Evolutionary conservation across 441 rosid genomes (phyloP).

Genomic region (Populus hybrid): DNA sequence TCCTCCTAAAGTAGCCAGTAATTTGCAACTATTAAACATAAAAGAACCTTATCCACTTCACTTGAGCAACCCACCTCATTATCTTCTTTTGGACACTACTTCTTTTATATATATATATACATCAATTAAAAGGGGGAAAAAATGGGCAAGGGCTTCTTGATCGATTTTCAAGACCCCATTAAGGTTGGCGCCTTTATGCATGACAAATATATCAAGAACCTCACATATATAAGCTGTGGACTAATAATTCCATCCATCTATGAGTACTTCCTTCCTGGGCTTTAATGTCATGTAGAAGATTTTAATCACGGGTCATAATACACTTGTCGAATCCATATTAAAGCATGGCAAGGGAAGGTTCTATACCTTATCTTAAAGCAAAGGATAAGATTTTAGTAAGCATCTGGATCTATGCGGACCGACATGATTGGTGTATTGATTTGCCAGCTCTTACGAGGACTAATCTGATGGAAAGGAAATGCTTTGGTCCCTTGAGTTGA

Average conservation of each 20-base stretch:
- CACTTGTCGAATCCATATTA: constrained; percentile 28
- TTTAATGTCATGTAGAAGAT: background rate
- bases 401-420: constrained; percentile 10
- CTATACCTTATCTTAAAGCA: constrained; percentile 39
- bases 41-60: too few relatives aligned
- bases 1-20: too few relatives aligned
- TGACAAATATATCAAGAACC: background rate
- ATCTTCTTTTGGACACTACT: too few relatives aligned
- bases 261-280: background rate
- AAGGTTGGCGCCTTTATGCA: too few relatives aligned
- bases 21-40: too few relatives aligned
- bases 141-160: too few relatives aligned
- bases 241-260: background rate
- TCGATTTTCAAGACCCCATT: too few relatives aligned
- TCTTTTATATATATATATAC: too few relatives aligned
- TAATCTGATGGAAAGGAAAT: constrained; percentile 1
- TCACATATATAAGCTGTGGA: background rate
- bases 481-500: constrained; percentile 1
- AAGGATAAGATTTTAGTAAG: constrained; percentile 33
- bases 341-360: constrained; percentile 37
- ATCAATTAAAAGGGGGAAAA: too few relatives aligned
- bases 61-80: too few relatives aligned
- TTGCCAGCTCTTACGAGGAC: constrained; percentile 30
- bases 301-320: constrained; percentile 13
- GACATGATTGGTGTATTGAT: background rate